Evolutionary conservation across 139 green algal species (phyloP), one percentile per base, ranked within the genome.

Genomic region (Chlamydomonas incerta): DNA sequence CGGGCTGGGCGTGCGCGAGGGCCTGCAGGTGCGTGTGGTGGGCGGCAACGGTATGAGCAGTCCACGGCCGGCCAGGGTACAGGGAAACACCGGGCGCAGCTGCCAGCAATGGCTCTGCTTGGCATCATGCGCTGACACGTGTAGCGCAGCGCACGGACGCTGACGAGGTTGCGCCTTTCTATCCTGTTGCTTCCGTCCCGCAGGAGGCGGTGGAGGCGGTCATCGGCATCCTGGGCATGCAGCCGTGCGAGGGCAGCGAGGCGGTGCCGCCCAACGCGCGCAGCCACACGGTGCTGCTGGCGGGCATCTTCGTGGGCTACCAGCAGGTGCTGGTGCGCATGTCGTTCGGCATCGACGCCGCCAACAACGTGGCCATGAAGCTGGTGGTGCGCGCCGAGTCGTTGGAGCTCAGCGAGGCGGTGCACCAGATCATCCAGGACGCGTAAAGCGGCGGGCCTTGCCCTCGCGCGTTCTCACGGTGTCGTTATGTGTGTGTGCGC

Each of bases 291-390:
- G 88, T 93, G 46, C 92, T 98, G 65, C 92, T 99, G 55, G 89
- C 95, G 10, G 97, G 97, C 47, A 91, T 88, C 26, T 90, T 98
- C 63, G 88, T 96, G 18, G 97, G 96, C 20, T 89, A 95, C 55
- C 89, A 90, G 66, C 83, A 92, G 85, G 93, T 94, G 69, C 90
- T 99, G 33, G 95, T 97, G 71, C 92, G 96, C 17, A 87, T 99
- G 77, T 94, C 85, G 17, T 98, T 99, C 90, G 97, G 97, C 72
- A 97, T 99, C 34, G 97, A 99, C 75, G 84, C 89, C 3, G 33
- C 58, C 47, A 93, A 93, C 67, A 92, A 97, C 67, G 98, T 99
- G 34, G 98, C 97, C 28, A 99, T 99, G 97, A 99, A 99, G 92
- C 88, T 99, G 33, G 93, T 95, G 46, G 95, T 94, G n/a, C 91